These are phyloP conservation scores for Plasmodium blacklocki DNA, from an alignment of 169 alveolate species.

Conservation along the genomic window DNA sequence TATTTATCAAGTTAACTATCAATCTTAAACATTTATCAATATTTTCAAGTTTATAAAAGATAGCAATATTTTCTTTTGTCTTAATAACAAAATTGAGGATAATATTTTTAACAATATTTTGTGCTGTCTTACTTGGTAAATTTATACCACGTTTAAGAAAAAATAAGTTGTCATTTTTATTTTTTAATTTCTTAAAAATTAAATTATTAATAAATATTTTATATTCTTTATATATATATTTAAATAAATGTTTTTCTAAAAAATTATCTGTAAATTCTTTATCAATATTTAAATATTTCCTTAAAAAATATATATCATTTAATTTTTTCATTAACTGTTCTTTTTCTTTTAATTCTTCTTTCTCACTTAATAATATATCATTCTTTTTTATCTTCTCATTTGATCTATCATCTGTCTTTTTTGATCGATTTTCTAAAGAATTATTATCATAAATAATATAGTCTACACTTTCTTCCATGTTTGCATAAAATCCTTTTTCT, in stretches of 20 bases:
- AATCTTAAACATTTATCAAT: slow-evolving; percentile 47
- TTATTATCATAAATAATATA: slow-evolving; percentile 33
- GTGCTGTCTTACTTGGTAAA: slow-evolving; percentile 12
- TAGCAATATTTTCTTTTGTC: slow-evolving; percentile 48
- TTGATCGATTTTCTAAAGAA: slow-evolving; percentile 10
- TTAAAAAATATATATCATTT: slow-evolving; percentile 50
- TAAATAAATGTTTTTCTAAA: slow-evolving; percentile 34
- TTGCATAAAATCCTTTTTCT: slow-evolving; percentile 1
- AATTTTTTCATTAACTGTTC: slow-evolving; percentile 30
- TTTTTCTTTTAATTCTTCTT: slow-evolving; percentile 60
- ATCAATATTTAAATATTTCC: slow-evolving; percentile 48
- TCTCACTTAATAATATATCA: slow-evolving; percentile 11
- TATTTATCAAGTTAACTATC: slow-evolving; percentile 18
- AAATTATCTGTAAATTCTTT: slow-evolving; percentile 26
- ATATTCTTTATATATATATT: slow-evolving; percentile 55
- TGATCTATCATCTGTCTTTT: too few relatives aligned
- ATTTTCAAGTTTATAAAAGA: slow-evolving; percentile 31
- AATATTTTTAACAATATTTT: slow-evolving; percentile 52
- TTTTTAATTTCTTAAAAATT: slow-evolving; percentile 54
- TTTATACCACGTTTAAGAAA: slow-evolving; percentile 48
- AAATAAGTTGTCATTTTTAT: slow-evolving; percentile 57
- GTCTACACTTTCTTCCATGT: slow-evolving; percentile 65
- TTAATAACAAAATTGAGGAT: slow-evolving; percentile 45
- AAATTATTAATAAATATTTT: slow-evolving; percentile 57
- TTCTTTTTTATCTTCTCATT: slow-evolving; percentile 7